phyloP scores from a whole-genome alignment of 2,329 filamentous ascomycete species.

The Penicillium sp. region DNA sequence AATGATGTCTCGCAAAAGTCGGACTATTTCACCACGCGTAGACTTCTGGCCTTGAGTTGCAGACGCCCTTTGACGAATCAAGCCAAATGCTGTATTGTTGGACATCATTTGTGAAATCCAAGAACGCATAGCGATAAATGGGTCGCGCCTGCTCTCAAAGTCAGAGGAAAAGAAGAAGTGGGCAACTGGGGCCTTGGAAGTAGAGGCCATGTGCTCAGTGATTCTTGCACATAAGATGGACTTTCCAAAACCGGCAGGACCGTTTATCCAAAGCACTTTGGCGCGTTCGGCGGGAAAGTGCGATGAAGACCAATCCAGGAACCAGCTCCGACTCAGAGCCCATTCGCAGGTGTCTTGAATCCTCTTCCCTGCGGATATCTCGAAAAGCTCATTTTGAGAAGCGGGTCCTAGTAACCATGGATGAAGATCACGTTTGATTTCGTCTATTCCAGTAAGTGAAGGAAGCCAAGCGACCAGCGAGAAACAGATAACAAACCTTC shows the following conservation, averaged over 20 bases:
- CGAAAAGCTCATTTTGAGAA: neutral
- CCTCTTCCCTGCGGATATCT: neutral
- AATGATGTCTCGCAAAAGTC: neutral
- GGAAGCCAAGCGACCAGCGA: neutral
- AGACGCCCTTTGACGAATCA: neutral
- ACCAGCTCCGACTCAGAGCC: neutral
- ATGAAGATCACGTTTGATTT: slow-evolving; percentile 2
- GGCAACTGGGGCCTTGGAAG: neutral
- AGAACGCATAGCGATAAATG: slow-evolving; percentile 3
- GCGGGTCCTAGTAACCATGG: slow-evolving; percentile 1
- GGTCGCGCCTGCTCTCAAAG: slow-evolving; percentile 2
- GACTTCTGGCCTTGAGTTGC: neutral
- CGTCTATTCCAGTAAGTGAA: neutral
- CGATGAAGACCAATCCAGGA: neutral
- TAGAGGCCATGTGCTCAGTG: neutral
- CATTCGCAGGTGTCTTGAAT: slow-evolving; percentile 3
- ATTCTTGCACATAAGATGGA: slow-evolving; percentile 4
- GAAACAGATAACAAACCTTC: neutral
- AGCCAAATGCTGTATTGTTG: neutral
- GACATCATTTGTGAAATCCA: slow-evolving; percentile 3
- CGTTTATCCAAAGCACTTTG: slow-evolving; percentile 9
- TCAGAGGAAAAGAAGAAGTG: slow-evolving; percentile 6
- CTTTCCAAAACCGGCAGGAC: slow-evolving; percentile 9
- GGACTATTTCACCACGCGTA: neutral
- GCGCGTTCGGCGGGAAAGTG: neutral